These are phyloP conservation scores for Aspergillus aculeatinus DNA, from an alignment of 2,329 filamentous ascomycete species.

Conservation along the genomic window DNA sequence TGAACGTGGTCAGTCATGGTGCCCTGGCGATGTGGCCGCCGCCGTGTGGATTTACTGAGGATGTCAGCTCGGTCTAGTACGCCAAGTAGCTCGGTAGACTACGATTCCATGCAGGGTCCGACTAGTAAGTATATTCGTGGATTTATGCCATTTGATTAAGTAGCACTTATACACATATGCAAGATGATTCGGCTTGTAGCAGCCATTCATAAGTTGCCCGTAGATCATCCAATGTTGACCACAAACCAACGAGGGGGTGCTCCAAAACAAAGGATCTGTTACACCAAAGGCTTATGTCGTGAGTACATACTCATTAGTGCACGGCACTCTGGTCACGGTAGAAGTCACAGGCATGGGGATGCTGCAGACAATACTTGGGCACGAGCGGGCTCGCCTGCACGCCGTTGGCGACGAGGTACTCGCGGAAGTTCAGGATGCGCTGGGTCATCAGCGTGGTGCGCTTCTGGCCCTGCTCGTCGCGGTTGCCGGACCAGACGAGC, in stretches of 20 bases:
- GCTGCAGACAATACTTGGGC: constrained; percentile 59
- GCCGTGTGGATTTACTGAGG: too few relatives aligned
- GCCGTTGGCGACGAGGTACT: constrained; percentile 58
- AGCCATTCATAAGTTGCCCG: neutral
- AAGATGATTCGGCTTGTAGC: neutral
- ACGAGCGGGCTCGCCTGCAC: constrained; percentile 52
- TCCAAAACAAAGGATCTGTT: too few relatives aligned
- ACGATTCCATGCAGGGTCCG: too few relatives aligned
- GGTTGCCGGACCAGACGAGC: constrained; percentile 57
- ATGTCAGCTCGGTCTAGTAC: too few relatives aligned
- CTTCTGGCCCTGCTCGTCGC: constrained; percentile 50
- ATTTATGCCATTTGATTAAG: neutral
- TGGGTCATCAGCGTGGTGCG: constrained; percentile 55
- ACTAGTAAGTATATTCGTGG: neutral
- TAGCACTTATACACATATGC: neutral
- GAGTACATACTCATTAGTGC: constrained; percentile 5
- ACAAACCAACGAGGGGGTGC: too few relatives aligned
- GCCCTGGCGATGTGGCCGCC: too few relatives aligned
- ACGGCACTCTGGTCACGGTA: constrained; percentile 51
- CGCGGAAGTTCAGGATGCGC: constrained; percentile 59
- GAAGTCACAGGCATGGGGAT: constrained; percentile 59
- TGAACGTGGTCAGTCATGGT: too few relatives aligned
- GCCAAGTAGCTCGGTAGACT: too few relatives aligned
- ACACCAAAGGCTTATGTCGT: too few relatives aligned
- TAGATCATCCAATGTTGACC: neutral